Conservation (phyloP, 140 eudicot species). For the Ambrosia hybrid region DNA sequence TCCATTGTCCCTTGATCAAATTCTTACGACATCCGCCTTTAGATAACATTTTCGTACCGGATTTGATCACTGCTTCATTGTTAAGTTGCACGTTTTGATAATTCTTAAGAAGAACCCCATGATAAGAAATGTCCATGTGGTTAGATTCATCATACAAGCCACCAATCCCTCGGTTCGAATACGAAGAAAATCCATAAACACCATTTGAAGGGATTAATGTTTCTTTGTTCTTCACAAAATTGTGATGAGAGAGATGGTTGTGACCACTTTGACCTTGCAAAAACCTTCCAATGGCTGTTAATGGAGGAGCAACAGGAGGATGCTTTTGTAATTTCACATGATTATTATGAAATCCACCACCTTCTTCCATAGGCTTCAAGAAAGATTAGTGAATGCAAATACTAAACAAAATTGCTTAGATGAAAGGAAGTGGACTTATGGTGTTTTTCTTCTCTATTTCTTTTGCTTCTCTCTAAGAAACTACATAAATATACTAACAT, state of each 20-base stretch:
- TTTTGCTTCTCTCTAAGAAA: slow-evolving; percentile 14
- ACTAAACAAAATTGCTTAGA: not conserved
- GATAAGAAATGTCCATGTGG: slow-evolving; percentile 18
- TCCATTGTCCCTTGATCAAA: slow-evolving; percentile 67
- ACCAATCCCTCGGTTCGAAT: slow-evolving; percentile 3
- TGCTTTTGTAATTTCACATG: slow-evolving; percentile 41
- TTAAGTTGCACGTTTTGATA: slow-evolving; percentile 21
- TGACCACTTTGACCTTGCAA: slow-evolving; percentile 47
- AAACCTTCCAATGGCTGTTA: slow-evolving; percentile 59
- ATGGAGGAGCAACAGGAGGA: slow-evolving; percentile 44
- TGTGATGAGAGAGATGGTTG: slow-evolving; percentile 28
- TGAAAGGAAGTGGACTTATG: not conserved
- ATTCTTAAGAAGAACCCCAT: slow-evolving; percentile 17
- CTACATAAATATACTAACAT: slow-evolving; percentile 21
- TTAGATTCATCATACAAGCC: slow-evolving; percentile 16
- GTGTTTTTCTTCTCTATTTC: slow-evolving; percentile 13
- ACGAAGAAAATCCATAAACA: slow-evolving; percentile 25
- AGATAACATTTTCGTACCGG: slow-evolving; percentile 22
- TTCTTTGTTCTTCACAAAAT: slow-evolving; percentile 26
- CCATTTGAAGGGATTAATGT: slow-evolving; percentile 21
- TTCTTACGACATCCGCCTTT: slow-evolving; percentile 22
- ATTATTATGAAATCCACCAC: slow-evolving; percentile 24
- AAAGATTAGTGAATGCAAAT: slow-evolving; percentile 22
- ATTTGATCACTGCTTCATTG: slow-evolving; percentile 26
- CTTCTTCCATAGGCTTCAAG: slow-evolving; percentile 47